phyloP scores from a whole-genome alignment of 257 asterid genomes.

The Forsythia suspensa region DNA sequence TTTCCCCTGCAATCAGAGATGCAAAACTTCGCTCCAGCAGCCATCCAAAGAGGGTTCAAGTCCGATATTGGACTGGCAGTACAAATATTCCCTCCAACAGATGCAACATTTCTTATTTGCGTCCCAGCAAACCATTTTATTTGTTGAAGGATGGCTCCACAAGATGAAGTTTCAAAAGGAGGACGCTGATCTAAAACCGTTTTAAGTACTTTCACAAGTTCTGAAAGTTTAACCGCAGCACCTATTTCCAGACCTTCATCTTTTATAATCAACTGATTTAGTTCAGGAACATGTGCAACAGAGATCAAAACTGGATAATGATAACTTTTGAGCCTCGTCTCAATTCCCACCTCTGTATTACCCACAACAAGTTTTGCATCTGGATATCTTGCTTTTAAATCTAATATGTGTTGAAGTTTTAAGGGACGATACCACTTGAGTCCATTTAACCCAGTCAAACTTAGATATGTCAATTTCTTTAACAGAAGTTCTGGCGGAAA shows the following conservation, averaged over 20 bases:
- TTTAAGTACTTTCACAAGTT: slow-evolving; percentile 56
- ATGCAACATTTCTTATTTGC: slow-evolving; percentile 83
- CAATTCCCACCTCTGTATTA: slow-evolving; percentile 90
- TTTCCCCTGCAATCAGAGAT: slow-evolving; percentile 67
- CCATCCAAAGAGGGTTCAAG: slow-evolving; percentile 94
- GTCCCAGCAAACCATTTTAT: slow-evolving; percentile 96
- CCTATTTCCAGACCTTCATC: slow-evolving; percentile 92
- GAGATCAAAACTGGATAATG: slow-evolving; percentile 76
- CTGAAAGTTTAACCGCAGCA: slow-evolving; percentile 84
- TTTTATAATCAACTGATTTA: slow-evolving; percentile 50
- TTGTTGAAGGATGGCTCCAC: slow-evolving; percentile 75
- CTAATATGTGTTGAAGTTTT: slow-evolving; percentile 64
- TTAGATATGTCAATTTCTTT: slow-evolving; percentile 54
- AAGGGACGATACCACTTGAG: slow-evolving; percentile 84
- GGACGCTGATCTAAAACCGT: slow-evolving; percentile 42
- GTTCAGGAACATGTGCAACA: slow-evolving; percentile 70
- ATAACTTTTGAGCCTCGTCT: slow-evolving; percentile 73
- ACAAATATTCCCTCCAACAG: slow-evolving; percentile 95
- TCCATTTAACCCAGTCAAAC: slow-evolving; percentile 64
- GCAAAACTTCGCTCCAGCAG: slow-evolving; percentile 70
- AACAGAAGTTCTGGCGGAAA: slow-evolving; percentile 85
- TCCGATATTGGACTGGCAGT: slow-evolving; percentile 99
- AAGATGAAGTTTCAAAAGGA: slow-evolving; percentile 69
- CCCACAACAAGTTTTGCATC: slow-evolving; percentile 80
- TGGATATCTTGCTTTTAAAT: slow-evolving; percentile 63